These are phyloP conservation scores for Aspergillus hiratsukae DNA, from an alignment of 2,329 filamentous ascomycete genomes.

Conservation along the genomic window DNA sequence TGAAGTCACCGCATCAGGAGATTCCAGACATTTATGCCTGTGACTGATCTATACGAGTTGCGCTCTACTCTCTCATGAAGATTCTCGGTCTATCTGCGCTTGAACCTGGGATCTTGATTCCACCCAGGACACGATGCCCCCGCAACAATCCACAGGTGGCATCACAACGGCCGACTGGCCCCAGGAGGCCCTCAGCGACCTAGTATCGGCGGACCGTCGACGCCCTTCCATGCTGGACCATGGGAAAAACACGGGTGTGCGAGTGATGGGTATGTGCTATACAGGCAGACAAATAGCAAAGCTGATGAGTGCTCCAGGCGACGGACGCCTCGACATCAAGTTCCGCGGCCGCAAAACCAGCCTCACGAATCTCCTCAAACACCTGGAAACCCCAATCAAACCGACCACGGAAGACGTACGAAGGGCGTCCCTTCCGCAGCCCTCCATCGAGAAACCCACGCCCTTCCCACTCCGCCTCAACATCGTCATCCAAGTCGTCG, in stretches of 20 bases:
- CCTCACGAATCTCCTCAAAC: slow-evolving; percentile 62
- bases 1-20: background rate
- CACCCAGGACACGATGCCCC: background rate
- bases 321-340: slow-evolving; percentile 75
- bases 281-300: too few relatives aligned
- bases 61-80: background rate
- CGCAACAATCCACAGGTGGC: background rate
- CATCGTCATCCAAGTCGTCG: slow-evolving; percentile 70
- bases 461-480: slow-evolving; percentile 39
- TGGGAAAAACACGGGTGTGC: slow-evolving; percentile 15
- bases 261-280: slow-evolving; percentile 13
- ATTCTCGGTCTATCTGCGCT: background rate
- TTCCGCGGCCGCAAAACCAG: slow-evolving; percentile 67
- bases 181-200: background rate
- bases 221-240: slow-evolving; percentile 1
- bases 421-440: slow-evolving; percentile 1
- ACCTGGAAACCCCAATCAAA: slow-evolving; percentile 25
- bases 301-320: slow-evolving; percentile 43
- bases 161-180: slow-evolving; percentile 10
- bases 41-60: background rate
- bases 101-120: background rate
- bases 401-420: background rate
- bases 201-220: background rate
- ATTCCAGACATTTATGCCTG: background rate
- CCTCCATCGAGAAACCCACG: background rate